Evolutionary conservation across 2,329 filamentous ascomycete genomes (phyloP).

Genomic region (Geosmithia flava): DNA sequence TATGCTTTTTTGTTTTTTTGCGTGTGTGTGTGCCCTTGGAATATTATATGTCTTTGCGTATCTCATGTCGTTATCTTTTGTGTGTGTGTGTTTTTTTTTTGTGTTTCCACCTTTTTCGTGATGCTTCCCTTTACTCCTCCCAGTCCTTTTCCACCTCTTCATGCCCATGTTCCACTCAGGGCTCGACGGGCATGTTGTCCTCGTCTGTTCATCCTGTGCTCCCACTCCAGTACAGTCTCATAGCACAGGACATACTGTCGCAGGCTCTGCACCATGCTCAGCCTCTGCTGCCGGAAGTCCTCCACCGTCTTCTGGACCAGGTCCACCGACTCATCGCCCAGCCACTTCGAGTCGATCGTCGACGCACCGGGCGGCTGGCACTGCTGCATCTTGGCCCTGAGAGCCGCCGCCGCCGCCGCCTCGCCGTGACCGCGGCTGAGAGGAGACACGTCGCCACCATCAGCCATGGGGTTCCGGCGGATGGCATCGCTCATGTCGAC

Average conservation of each 20-base stretch:
- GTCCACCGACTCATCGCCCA: slow-evolving; percentile 60
- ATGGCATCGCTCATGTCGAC: slow-evolving; percentile 26
- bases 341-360: slow-evolving; percentile 44
- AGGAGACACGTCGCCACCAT: too few relatives aligned
- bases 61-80: too few relatives aligned
- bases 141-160: too few relatives aligned
- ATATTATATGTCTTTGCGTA: not conserved
- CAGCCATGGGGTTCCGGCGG: slow-evolving; percentile 4
- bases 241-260: slow-evolving; percentile 94
- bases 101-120: not conserved
- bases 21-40: too few relatives aligned
- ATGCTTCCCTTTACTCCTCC: too few relatives aligned
- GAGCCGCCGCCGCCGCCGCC: not conserved
- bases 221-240: slow-evolving; percentile 86
- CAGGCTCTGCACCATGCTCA: slow-evolving; percentile 95
- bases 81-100: not conserved
- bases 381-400: not conserved
- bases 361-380: slow-evolving; percentile 1
- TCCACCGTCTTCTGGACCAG: slow-evolving; percentile 79
- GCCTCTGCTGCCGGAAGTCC: slow-evolving; percentile 74
- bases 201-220: slow-evolving; percentile 36
- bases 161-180: too few relatives aligned
- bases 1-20: too few relatives aligned
- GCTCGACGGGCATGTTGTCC: not conserved
- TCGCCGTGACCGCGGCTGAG: not conserved